Conservation (phyloP, 2,329 filamentous ascomycete genomes). For the Trichoderma semiorbis region DNA sequence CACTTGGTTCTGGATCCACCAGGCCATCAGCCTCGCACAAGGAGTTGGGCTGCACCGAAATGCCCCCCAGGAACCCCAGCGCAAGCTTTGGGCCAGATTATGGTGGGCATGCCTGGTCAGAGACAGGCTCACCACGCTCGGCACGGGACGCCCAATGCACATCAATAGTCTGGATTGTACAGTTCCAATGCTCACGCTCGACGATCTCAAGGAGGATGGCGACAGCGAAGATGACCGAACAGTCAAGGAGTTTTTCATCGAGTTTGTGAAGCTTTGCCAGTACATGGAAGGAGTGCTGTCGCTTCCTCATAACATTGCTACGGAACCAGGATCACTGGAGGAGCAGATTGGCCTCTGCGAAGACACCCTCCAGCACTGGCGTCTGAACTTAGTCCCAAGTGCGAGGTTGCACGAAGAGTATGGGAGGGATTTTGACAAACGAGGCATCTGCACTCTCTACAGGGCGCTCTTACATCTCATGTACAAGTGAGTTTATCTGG, state of each 20-base stretch:
- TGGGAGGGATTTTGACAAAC: neutral
- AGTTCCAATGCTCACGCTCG: constrained; percentile 18
- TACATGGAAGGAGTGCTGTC: constrained; percentile 23
- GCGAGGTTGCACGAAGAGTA: neutral
- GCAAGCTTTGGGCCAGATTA: constrained; percentile 21
- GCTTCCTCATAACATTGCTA: constrained; percentile 7
- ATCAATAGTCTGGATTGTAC: constrained; percentile 25
- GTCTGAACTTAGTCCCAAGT: neutral
- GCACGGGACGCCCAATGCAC: constrained; percentile 23
- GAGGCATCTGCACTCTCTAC: constrained; percentile 7
- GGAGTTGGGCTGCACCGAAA: constrained; percentile 21
- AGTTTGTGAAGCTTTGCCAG: constrained; percentile 24
- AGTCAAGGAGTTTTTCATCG: constrained; percentile 22
- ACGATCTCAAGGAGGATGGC: constrained; percentile 21
- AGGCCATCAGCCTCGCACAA: constrained; percentile 23
- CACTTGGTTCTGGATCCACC: constrained; percentile 25
- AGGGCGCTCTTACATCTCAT: constrained; percentile 14
- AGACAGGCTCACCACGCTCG: constrained; percentile 22
- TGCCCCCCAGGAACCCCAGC: constrained; percentile 14
- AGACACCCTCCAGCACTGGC: constrained; percentile 16
- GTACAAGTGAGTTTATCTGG: constrained; percentile 6
- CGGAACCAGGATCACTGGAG: neutral
- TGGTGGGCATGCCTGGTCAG: constrained; percentile 24
- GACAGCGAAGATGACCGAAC: constrained; percentile 20
- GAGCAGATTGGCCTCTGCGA: constrained; percentile 21